Percentiles rank a stretch among this genome's conserved stretches.
phyloP scores from a whole-genome alignment of 2,329 filamentous ascomycete genomes.

The Aspergillus floridensis region DNA sequence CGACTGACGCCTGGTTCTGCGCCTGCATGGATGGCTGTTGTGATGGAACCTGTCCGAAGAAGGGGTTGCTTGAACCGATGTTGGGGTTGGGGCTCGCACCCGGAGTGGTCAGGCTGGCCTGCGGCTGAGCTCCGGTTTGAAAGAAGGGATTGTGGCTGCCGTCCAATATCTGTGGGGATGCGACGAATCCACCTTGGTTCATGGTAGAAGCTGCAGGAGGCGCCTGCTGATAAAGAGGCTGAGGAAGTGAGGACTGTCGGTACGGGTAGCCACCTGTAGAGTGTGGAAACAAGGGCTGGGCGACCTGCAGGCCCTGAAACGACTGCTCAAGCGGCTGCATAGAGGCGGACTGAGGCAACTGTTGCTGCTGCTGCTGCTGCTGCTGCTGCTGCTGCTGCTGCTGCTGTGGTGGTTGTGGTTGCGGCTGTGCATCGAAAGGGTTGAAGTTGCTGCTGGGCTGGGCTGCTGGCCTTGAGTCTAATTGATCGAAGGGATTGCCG shows the following conservation, averaged over 20 bases:
- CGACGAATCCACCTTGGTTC: slow-evolving; percentile 34
- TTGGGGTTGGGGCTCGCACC: slow-evolving; percentile 25
- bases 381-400: slow-evolving; percentile 17
- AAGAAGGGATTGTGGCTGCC: slow-evolving; percentile 46
- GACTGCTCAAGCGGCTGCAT: slow-evolving; percentile 59
- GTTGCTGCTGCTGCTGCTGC: slow-evolving; percentile 13
- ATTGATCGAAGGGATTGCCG: slow-evolving; percentile 67
- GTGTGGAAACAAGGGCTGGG: slow-evolving; percentile 70
- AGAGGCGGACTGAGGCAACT: slow-evolving; percentile 24
- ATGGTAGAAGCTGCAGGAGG: slow-evolving; percentile 40
- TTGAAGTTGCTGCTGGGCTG: slow-evolving; percentile 54
- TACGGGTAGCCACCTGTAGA: slow-evolving; percentile 64
- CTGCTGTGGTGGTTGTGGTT: slow-evolving; percentile 25
- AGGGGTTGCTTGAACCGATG: slow-evolving; percentile 32
- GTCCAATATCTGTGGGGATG: slow-evolving; percentile 36
- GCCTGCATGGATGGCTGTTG: slow-evolving; percentile 22
- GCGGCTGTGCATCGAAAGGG: slow-evolving; percentile 59
- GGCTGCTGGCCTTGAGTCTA: slow-evolving; percentile 37
- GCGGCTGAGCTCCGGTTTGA: slow-evolving; percentile 32
- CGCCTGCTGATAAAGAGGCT: slow-evolving; percentile 41
- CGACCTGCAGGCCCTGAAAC: slow-evolving; percentile 73
- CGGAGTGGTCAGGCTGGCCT: slow-evolving; percentile 25
- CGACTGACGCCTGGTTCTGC: slow-evolving; percentile 22
- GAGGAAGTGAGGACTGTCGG: slow-evolving; percentile 40
- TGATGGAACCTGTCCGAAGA: slow-evolving; percentile 32